phyloP scores from a whole-genome alignment of 495 filamentous ascomycete species.

The Penicillium odoratum region DNA sequence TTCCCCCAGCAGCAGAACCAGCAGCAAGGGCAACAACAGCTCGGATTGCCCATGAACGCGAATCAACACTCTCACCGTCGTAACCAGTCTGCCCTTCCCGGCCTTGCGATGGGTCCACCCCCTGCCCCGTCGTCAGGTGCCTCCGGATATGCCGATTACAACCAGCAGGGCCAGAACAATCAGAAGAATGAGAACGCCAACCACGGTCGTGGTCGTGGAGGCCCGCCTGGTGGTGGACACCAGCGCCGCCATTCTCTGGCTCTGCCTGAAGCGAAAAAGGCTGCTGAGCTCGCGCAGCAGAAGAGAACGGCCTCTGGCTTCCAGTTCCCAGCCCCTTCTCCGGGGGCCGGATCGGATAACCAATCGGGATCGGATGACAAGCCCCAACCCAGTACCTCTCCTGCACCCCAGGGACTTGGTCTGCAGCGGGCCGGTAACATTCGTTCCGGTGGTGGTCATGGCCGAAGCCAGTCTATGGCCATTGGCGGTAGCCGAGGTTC shows the following conservation, averaged over 20 bases:
- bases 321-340: slow-evolving; percentile 76
- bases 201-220: slow-evolving; percentile 77
- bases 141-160: slow-evolving; percentile 85
- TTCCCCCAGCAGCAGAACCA: slow-evolving; percentile 78
- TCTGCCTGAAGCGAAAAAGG: slow-evolving; percentile 94
- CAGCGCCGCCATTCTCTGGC: slow-evolving; percentile 94
- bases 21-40: slow-evolving; percentile 74
- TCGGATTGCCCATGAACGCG: slow-evolving; percentile 70
- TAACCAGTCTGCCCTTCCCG: slow-evolving; percentile 95
- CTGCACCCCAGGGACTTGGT: slow-evolving; percentile 42
- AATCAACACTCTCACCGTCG: slow-evolving; percentile 85
- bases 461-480: slow-evolving; percentile 70
- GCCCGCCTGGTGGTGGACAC: slow-evolving; percentile 73
- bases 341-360: slow-evolving; percentile 57
- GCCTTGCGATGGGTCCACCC: slow-evolving; percentile 85
- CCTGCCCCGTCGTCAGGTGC: slow-evolving; percentile 96
- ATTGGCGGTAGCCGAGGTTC: slow-evolving; percentile 58
- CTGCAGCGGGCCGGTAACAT: slow-evolving; percentile 53
- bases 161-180: slow-evolving; percentile 54
- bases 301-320: slow-evolving; percentile 92
- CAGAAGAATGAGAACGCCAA: slow-evolving; percentile 69
- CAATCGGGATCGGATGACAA: slow-evolving; percentile 44
- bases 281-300: slow-evolving; percentile 93
- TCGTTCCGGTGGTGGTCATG: slow-evolving; percentile 53
- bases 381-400: slow-evolving; percentile 34